Base-by-base conservation (phyloP, 345 rosid species). In the Populus tremula region DNA sequence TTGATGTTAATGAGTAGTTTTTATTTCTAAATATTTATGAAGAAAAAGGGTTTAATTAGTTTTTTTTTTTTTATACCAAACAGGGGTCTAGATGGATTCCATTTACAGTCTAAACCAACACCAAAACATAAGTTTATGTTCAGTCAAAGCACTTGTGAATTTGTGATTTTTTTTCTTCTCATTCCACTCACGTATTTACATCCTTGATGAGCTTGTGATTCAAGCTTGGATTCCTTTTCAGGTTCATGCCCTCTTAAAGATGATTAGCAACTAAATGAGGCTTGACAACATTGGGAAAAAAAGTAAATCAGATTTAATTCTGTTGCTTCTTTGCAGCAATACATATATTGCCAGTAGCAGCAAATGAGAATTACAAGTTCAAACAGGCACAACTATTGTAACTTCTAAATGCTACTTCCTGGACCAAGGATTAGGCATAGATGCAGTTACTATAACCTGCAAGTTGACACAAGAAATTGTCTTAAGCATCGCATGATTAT, bases 401-500 rank as follows among this genome's bases (percentile, higher is more conserved):
- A 39, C 43, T 39, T 39, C 43, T 33, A 39, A 1, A 47, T 14
- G 50, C 50, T 47, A 14, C 17, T 11, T 25, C 56, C 47, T 45
- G 33, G 14, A n/a, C 12, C 56, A 43, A 53, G n/a, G 17, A 29
- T 45, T 31, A 77, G 16, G 70, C 75, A 36, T 77, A 77, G 69
- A 61, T 62, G 70, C 80, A 77, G 67, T 62, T 31, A 6, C 29
- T 59, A 63, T 77, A 77, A 70, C 80, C 80, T 77, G 80, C 64
- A 77, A 21, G 9, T 33, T 6, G 14, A 81, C 97, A 92, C 97
- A 92, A 88, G 91, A 89, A 6, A 90, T 86, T 82, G 85, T 87
- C 88, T 8, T 50, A 5, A 50, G 56, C 56, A 5, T 45, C 18
- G 0, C 21, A 50, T 50, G 45, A 2, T 41, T 41, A 16, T 16